Evolutionary conservation across 116 monocot species (phyloP), one percentile per base, ranked within the genome.

Genomic region (Dioscorea cayenensis): DNA sequence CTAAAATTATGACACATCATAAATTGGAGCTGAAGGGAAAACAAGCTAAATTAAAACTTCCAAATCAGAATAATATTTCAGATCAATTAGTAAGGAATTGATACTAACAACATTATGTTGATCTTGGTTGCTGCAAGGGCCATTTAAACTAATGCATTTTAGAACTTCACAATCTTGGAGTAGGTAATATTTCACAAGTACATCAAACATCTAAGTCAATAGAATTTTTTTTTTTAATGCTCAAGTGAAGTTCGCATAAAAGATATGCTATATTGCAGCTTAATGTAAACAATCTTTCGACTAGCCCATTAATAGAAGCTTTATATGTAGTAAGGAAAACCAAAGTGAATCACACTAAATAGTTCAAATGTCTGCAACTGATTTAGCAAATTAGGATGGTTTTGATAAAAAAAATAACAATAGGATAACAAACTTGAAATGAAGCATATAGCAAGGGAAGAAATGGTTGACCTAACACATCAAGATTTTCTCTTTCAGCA

Each of bases 401-500:
- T 2, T 51, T 2, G 2, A 11, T 51, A n/a, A 14, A 51, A 51
- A 2, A 51, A 51, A 14, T 18, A 51, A 51, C 14, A 10, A 14
- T 51, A 14, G 16, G 17, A 18, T 51, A 51, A 32, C 61, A 61
- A 28, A 97, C 97, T 90, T 97, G 97, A 80, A 92, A 93, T 69
- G 97, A 90, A 68, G 93, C 97, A 84, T 97, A 97, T 66, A 97
- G 77, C 35, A 93, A 84, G 35, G 93, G 93, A 78, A 97, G 90
- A 79, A 97, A 97, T 74, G 97, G 97, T 51, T 97, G 93, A 77
- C 93, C 97, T 64, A 97, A 79, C 68, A 81, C 71, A 84, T 93
- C 88, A 76, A 97, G 93, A 82, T 93, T 93, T 76, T 88, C 89
- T 83, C 90, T 86, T 78, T 97, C 97, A n/a, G 93, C 88, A 80